phyloP scores from a whole-genome alignment of 2,329 filamentous ascomycete species.

The Aspergillus floridensis region DNA sequence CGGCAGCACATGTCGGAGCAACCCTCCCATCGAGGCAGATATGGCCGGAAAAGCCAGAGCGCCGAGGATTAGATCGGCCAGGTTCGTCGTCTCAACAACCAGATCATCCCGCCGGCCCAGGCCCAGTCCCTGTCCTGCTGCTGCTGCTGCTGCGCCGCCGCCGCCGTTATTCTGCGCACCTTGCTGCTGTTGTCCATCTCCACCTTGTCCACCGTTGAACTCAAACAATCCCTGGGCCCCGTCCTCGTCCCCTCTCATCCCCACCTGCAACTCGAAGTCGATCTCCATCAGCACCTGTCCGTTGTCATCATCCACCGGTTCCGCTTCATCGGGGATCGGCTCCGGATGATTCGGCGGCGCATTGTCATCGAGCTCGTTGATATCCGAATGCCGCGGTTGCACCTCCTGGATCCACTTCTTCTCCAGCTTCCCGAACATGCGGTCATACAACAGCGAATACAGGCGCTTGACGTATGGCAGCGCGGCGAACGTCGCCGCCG shows the following conservation, averaged over 20 bases:
- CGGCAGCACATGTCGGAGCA: conserved; percentile 68
- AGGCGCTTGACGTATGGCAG: conserved; percentile 64
- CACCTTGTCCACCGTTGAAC: conserved; percentile 23
- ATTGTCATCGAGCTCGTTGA: conserved; percentile 32
- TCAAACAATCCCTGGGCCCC: conserved; percentile 27
- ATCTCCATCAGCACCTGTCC: conserved; percentile 50
- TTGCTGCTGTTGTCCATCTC: conserved; percentile 24
- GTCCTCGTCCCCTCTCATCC: conserved; percentile 47
- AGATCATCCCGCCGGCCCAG: conserved; percentile 48
- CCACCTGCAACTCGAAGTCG: conserved; percentile 51
- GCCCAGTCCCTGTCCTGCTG: conserved; percentile 25
- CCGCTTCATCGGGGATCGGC: conserved; percentile 18
- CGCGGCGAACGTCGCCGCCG: conserved; percentile 63
- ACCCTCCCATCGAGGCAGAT: conserved; percentile 72
- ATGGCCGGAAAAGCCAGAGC: conserved; percentile 79
- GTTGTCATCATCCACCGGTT: conserved; percentile 28
- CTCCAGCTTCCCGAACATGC: conserved; percentile 57
- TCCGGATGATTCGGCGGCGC: conserved; percentile 36
- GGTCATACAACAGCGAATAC: conserved; percentile 63
- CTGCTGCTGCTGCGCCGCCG: conserved; percentile 23
- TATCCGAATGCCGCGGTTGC: conserved; percentile 54
- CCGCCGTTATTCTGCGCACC: conserved; percentile 24
- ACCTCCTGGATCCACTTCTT: conserved; percentile 62
- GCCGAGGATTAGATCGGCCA: conserved; percentile 62
- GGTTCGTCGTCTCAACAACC: conserved; percentile 52